A percentile compares a stretch with the other conserved stretches of the same genome.
Evolutionary conservation across 495 filamentous ascomycete genomes (phyloP).

Genomic region (Tuber umbilicatum): DNA sequence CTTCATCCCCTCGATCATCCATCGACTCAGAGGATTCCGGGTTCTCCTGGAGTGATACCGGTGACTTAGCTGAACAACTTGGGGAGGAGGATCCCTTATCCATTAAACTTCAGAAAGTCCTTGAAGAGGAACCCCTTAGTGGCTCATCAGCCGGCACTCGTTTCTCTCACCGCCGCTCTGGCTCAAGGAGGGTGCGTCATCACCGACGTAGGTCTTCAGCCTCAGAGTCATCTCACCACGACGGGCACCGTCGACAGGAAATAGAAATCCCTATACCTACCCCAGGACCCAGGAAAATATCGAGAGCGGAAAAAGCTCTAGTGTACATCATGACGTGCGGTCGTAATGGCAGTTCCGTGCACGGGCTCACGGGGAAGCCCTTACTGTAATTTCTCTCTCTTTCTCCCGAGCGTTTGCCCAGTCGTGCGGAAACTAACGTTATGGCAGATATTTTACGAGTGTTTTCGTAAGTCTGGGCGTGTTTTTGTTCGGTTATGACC

Average conservation of each 20-base stretch:
- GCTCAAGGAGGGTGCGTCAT: slow-evolving; percentile 17
- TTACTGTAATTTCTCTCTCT: slow-evolving; percentile 59
- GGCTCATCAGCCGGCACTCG: slow-evolving; percentile 36
- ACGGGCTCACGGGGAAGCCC: slow-evolving; percentile 92
- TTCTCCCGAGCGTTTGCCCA: neutral
- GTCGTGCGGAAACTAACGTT: slow-evolving; percentile 42
- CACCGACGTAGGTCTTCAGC: slow-evolving; percentile 27
- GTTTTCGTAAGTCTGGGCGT: slow-evolving; percentile 97
- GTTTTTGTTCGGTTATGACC: slow-evolving; percentile 97
- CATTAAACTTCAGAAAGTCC: slow-evolving; percentile 56
- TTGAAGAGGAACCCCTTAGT: slow-evolving; percentile 54
- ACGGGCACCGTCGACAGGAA: slow-evolving; percentile 19
- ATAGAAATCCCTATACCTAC: slow-evolving; percentile 56
- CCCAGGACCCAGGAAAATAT: slow-evolving; percentile 56
- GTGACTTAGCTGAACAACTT: slow-evolving; percentile 85
- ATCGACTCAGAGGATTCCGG: slow-evolving; percentile 57
- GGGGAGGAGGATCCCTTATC: slow-evolving; percentile 73
- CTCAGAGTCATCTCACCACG: slow-evolving; percentile 25
- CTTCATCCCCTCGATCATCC: slow-evolving; percentile 41
- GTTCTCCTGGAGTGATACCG: slow-evolving; percentile 88
- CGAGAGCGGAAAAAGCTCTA: slow-evolving; percentile 59
- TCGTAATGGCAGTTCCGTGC: slow-evolving; percentile 58
- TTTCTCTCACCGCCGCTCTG: slow-evolving; percentile 23
- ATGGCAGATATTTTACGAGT: slow-evolving; percentile 81
- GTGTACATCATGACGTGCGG: slow-evolving; percentile 78